Evolutionary conservation across 1,284 basidiomycete genomes (phyloP), one percentile per base, ranked within the genome.

Genomic region (Trametes versicolor): DNA sequence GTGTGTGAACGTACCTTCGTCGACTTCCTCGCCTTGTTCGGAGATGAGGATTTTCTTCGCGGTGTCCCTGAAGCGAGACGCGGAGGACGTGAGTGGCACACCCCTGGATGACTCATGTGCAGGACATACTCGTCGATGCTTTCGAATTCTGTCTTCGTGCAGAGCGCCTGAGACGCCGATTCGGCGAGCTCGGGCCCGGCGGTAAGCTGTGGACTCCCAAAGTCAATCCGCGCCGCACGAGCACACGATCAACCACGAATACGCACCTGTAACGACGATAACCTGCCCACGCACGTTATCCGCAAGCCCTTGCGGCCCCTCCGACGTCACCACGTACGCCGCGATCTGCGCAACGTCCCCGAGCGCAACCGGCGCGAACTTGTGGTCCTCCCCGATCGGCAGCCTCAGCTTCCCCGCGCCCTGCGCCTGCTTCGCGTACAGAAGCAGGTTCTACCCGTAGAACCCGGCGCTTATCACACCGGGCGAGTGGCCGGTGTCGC

Each of bases 371-470:
- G 70, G 70, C 10, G 71, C 70, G 48, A 74, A 72, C 60, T 70
- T 69, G 58, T 69, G 63, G 43, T 66, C 61, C 12, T 63, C 58
- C 59, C 67, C 69, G 36, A 72, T 70, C 3, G 70, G 69, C 13
- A 73, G 57, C 12, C 63, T 69, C 1, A 72, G 63, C 53, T 65
- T 67, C 2, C 67, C 66, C 58, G 68, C 66, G 39, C 70, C 66
- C 58, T 70, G 69, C 23, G 68, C 73, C 45, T 73, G 66, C 63
- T 74, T 72, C 50, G 64, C 67, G 62, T 72, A 72, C 15, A 72
- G 64, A n/a, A 74, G 65, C 21, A 72, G 63, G 61, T 71, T 72
- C 66, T 74, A 70, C 15, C 67, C 62, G 45, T 72, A 71, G 63
- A 71, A 71, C 10, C 69, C 68, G 0, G 69, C 70, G 27, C 70